Percentiles rank a stretch among this genome's conserved stretches.
Evolutionary conservation across 1,139 yeast genomes (phyloP).

Genomic region (Wickerhamomyces sp.): DNA sequence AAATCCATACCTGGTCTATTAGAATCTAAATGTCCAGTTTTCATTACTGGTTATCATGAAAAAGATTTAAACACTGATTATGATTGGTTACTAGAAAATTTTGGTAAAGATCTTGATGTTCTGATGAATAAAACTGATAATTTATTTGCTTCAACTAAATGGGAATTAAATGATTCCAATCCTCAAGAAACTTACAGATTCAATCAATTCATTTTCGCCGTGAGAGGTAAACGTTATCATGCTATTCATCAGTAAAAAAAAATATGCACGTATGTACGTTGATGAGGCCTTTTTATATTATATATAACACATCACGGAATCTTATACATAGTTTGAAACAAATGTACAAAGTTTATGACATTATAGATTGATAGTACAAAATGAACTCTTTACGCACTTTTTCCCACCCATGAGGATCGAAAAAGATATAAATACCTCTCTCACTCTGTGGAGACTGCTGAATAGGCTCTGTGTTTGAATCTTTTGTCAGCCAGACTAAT

Average conservation of each 20-base stretch:
- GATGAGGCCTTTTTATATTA: too few species aligned
- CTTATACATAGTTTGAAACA: slow-evolving; percentile 1
- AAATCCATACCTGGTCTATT: slow-evolving; percentile 79
- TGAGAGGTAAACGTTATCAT: slow-evolving; percentile 95
- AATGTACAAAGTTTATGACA: slow-evolving; percentile 21
- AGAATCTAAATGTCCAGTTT: slow-evolving; percentile 90
- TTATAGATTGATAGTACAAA: slow-evolving; percentile 55
- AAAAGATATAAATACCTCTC: slow-evolving; percentile 92
- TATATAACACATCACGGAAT: neutral
- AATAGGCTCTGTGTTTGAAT: slow-evolving; percentile 84
- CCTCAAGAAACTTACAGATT: slow-evolving; percentile 93
- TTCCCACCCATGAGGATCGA: slow-evolving; percentile 96
- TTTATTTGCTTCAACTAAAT: slow-evolving; percentile 78
- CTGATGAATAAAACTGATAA: slow-evolving; percentile 73
- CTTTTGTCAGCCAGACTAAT: slow-evolving; percentile 96
- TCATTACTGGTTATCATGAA: slow-evolving; percentile 85
- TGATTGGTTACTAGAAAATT: slow-evolving; percentile 62
- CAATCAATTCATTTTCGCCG: slow-evolving; percentile 82
- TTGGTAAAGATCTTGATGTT: slow-evolving; percentile 73
- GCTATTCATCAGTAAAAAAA: slow-evolving; percentile 42
- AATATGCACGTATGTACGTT: too few species aligned
- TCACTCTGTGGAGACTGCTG: slow-evolving; percentile 84
- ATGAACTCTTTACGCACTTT: slow-evolving; percentile 83
- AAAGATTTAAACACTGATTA: slow-evolving; percentile 68
- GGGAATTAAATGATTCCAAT: slow-evolving; percentile 87